These are phyloP conservation scores for Encephalitozoon romaleae DNA, from an alignment of 371 early-diverging fungal genomes.

Conservation along the genomic window DNA sequence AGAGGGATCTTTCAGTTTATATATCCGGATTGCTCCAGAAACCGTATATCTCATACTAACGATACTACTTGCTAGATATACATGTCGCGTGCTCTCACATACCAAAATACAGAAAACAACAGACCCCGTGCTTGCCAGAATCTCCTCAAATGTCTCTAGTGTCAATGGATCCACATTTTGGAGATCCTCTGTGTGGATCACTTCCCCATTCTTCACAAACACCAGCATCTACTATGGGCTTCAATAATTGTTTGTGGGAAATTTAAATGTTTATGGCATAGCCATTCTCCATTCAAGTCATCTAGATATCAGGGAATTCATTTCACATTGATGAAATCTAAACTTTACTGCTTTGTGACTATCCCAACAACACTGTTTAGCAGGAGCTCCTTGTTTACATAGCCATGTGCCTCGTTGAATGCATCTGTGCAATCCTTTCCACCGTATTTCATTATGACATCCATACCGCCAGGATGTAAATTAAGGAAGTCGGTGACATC, in stretches of 20 bases:
- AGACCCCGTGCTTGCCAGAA: background rate
- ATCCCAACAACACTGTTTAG: conserved; percentile 12
- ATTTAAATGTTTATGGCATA: background rate
- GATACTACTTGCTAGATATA: background rate
- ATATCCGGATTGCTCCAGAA: background rate
- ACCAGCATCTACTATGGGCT: background rate
- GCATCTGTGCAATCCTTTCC: conserved; percentile 82
- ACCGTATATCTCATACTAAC: background rate
- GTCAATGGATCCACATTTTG: background rate
- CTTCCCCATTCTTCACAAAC: background rate
- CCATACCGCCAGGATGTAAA: conserved; percentile 84
- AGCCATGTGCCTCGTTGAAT: conserved; percentile 70
- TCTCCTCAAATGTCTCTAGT: background rate
- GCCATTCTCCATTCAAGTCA: background rate
- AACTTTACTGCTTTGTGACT: background rate
- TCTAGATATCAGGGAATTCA: background rate
- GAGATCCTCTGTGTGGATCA: background rate
- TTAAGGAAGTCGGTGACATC: conserved; percentile 81
- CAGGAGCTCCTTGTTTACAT: conserved; percentile 41
- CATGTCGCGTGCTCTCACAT: background rate
- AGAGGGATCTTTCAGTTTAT: background rate
- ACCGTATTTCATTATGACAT: conserved; percentile 77
- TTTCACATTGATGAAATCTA: background rate
- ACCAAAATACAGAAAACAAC: background rate
- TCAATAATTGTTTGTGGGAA: background rate